Conservation (phyloP, 371 early-diverging fungal species). For the Lichtheimia ramosa region DNA sequence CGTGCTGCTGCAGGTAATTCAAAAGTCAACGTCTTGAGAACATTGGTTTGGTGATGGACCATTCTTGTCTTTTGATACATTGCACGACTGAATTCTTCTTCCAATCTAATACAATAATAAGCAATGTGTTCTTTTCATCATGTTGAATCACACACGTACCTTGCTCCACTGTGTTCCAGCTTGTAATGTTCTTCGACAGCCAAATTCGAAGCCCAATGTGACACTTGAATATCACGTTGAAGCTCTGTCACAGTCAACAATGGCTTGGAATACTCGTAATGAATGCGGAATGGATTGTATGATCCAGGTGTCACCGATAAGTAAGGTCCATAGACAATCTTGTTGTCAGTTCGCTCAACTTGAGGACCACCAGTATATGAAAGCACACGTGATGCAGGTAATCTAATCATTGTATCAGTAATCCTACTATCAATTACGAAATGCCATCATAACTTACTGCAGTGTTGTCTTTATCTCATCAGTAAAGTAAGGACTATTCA, state of each 20-base stretch:
- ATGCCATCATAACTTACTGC: conserved; percentile 44
- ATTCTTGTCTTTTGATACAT: conserved; percentile 56
- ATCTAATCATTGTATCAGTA: neutral
- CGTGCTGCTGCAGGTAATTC: conserved; percentile 67
- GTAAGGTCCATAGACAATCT: conserved; percentile 81
- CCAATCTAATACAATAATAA: conserved; percentile 54
- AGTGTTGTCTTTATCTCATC: conserved; percentile 81
- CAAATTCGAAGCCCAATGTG: conserved; percentile 84
- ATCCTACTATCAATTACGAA: neutral
- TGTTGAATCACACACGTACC: conserved; percentile 46
- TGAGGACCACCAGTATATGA: conserved; percentile 37
- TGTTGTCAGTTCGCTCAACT: conserved; percentile 43
- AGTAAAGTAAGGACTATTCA: conserved; percentile 67
- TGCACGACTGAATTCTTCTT: conserved; percentile 74
- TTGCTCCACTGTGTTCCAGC: conserved; percentile 80
- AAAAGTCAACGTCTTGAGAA: conserved; percentile 53
- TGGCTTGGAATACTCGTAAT: conserved; percentile 68
- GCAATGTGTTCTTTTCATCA: neutral
- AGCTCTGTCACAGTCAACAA: conserved; percentile 67
- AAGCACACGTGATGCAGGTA: conserved; percentile 35
- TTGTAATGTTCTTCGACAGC: conserved; percentile 85
- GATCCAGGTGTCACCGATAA: conserved; percentile 39
- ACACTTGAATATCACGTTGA: conserved; percentile 77
- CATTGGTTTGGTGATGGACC: conserved; percentile 59
- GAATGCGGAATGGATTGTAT: conserved; percentile 48